phyloP scores from a whole-genome alignment of 2,329 filamentous ascomycete genomes.

The Pestalotiopsis sp. region DNA sequence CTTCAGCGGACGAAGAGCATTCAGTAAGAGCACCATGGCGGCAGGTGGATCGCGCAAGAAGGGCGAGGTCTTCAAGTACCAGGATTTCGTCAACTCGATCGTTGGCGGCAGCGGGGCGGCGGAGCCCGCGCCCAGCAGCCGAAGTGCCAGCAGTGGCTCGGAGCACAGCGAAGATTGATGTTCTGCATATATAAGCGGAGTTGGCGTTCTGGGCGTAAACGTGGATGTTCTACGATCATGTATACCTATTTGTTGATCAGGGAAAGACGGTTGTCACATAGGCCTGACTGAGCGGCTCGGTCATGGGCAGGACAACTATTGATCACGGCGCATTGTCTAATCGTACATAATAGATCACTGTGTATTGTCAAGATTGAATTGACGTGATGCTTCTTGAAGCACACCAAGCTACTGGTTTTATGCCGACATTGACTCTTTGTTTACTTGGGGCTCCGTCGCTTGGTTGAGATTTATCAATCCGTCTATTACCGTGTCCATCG shows the following conservation, averaged over 20 bases:
- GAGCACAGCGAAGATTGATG: constrained; percentile 30
- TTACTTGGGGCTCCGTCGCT: too few species aligned
- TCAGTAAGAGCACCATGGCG: constrained; percentile 36
- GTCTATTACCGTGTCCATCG: too few species aligned
- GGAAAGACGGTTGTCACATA: not conserved
- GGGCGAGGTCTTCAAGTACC: constrained; percentile 90
- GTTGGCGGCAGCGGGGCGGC: constrained; percentile 51
- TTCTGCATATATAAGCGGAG: constrained; percentile 22
- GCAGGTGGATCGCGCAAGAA: constrained; percentile 60
- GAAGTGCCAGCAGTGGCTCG: constrained; percentile 29
- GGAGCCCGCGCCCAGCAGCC: constrained; percentile 20
- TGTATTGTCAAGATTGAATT: not conserved
- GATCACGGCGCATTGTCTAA: not conserved
- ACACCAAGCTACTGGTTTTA: too few species aligned
- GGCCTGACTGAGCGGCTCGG: not conserved
- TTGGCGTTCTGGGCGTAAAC: constrained; percentile 12
- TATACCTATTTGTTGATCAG: not conserved
- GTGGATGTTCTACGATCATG: constrained; percentile 1
- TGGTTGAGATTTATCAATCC: too few species aligned
- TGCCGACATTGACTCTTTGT: too few species aligned
- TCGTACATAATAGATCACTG: not conserved
- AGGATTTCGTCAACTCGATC: constrained; percentile 82
- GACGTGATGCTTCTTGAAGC: too few species aligned
- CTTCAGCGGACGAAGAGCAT: constrained; percentile 66
- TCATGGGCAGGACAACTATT: not conserved